A percentile compares a stretch with the other conserved stretches of the same genome.
Evolutionary conservation across 176 grass and related monocot genomes (phyloP).

Genomic region (Eleusine indica): DNA sequence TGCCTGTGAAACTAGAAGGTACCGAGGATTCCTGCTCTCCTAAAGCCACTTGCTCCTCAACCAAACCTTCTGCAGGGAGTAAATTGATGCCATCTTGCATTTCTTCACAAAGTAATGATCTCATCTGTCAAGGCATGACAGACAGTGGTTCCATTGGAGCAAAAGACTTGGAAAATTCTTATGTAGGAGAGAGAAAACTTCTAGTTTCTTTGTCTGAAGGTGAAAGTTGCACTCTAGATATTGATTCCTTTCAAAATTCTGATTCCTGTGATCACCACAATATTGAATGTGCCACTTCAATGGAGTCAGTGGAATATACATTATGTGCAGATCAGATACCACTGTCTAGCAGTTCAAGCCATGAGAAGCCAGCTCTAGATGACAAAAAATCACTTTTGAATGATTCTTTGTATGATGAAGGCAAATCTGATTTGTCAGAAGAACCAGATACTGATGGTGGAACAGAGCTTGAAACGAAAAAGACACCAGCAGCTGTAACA

Average conservation of each 20-base stretch:
- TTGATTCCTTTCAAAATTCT: slow-evolving; percentile 24
- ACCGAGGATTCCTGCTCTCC: too few species aligned
- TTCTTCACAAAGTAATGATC: slow-evolving; percentile 23
- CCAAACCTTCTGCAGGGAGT: background rate
- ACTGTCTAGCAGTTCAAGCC: slow-evolving; percentile 25
- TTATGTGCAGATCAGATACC: slow-evolving; percentile 9
- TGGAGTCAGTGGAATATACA: slow-evolving; percentile 11
- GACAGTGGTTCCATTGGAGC: slow-evolving; percentile 29
- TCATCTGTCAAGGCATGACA: slow-evolving; percentile 38
- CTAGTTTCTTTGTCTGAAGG: slow-evolving; percentile 31
- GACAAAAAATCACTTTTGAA: slow-evolving; percentile 21
- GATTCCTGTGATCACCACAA: slow-evolving; percentile 20
- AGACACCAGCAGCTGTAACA: background rate
- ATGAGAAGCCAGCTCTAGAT: slow-evolving; percentile 29
- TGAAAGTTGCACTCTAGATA: slow-evolving; percentile 16
- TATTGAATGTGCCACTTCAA: slow-evolving; percentile 7
- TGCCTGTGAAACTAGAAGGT: slow-evolving; percentile 7
- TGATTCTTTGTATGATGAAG: slow-evolving; percentile 29
- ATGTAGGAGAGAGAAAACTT: background rate
- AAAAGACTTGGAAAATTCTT: background rate
- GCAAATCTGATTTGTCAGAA: slow-evolving; percentile 7
- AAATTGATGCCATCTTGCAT: slow-evolving; percentile 31
- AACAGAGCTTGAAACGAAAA: slow-evolving; percentile 34
- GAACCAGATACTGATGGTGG: slow-evolving; percentile 31
- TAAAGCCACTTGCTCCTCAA: background rate